phyloP scores from a whole-genome alignment of 1,284 basidiomycete species.

The Caloboletus inedulis region DNA sequence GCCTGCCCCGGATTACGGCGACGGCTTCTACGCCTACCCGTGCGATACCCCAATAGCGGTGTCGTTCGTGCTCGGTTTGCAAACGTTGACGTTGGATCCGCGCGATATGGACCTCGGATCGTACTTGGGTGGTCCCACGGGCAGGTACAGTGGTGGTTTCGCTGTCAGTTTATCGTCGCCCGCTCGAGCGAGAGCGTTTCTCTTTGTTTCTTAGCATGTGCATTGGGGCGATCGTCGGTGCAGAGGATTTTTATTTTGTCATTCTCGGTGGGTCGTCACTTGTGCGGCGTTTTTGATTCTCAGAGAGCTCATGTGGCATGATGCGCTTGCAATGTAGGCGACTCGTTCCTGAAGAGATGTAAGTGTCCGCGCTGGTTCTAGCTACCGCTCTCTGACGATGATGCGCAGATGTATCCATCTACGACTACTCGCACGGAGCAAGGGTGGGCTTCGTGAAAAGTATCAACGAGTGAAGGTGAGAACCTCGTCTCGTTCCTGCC shows the following conservation, averaged over 20 bases:
- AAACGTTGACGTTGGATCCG: conserved; percentile 48
- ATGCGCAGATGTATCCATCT: conserved; percentile 53
- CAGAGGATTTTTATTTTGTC: conserved; percentile 34
- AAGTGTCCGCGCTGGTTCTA: conserved; percentile 23
- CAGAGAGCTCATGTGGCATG: background rate
- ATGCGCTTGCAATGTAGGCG: conserved; percentile 35
- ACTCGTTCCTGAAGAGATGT: conserved; percentile 72
- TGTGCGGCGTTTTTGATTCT: background rate
- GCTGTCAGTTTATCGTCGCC: too few species aligned
- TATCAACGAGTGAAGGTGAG: conserved; percentile 38
- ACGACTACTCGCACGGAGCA: conserved; percentile 53
- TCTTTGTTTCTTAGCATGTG: conserved; percentile 43
- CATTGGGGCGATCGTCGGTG: conserved; percentile 64
- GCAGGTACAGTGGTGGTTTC: conserved; percentile 25
- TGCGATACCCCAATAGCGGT: conserved; percentile 40
- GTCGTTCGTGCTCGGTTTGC: conserved; percentile 53
- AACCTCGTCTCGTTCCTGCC: background rate
- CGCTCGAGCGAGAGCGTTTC: background rate
- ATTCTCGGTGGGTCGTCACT: conserved; percentile 11
- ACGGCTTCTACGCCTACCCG: conserved; percentile 50
- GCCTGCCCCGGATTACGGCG: conserved; percentile 40
- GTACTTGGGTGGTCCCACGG: conserved; percentile 25
- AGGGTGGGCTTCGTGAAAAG: conserved; percentile 60
- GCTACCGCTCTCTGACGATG: background rate
- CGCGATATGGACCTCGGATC: conserved; percentile 69